These are phyloP conservation scores for Picea abies DNA, from an alignment of 83 land plant genomes.

Conservation along the genomic window DNA sequence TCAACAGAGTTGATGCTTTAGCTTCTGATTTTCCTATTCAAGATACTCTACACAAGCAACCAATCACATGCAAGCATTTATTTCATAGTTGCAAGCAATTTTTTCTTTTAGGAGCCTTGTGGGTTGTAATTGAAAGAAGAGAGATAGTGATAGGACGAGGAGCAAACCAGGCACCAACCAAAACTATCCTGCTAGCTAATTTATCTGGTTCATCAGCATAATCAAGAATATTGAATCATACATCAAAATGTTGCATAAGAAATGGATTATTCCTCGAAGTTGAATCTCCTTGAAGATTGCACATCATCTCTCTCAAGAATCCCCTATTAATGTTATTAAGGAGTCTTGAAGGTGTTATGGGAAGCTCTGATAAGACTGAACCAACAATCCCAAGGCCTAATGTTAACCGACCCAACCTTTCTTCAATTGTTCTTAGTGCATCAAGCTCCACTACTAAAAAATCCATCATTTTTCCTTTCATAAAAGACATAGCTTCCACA, in stretches of 20 bases:
- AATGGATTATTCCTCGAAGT: slow-evolving; percentile 51
- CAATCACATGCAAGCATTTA: slow-evolving; percentile 26
- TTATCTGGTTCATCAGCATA: slow-evolving; percentile 63
- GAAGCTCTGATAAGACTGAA: slow-evolving; percentile 72
- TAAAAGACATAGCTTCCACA: slow-evolving; percentile 74
- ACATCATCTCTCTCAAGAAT: slow-evolving; percentile 43
- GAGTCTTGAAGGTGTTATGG: slow-evolving; percentile 71
- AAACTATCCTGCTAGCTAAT: slow-evolving; percentile 78
- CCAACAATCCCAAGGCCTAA: slow-evolving; percentile 80
- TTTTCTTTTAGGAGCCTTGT: slow-evolving; percentile 41
- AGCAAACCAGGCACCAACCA: slow-evolving; percentile 84
- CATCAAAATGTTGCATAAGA: slow-evolving; percentile 78
- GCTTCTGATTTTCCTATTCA: slow-evolving; percentile 54
- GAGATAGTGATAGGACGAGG: slow-evolving; percentile 65
- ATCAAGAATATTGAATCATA: slow-evolving; percentile 83
- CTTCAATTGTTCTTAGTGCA: slow-evolving; percentile 77
- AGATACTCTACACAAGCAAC: slow-evolving; percentile 50
- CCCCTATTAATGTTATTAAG: slow-evolving; percentile 68
- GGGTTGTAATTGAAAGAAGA: slow-evolving; percentile 63
- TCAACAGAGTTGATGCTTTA: slow-evolving; percentile 67
- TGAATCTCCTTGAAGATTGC: slow-evolving; percentile 46
- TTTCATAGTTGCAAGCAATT: slow-evolving; percentile 39
- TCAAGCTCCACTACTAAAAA: slow-evolving; percentile 64
- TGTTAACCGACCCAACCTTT: slow-evolving; percentile 72
- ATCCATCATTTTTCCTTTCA: slow-evolving; percentile 61